Base-by-base conservation (phyloP, 2,329 filamentous ascomycete species). In the Lachnellula subtilissima region DNA sequence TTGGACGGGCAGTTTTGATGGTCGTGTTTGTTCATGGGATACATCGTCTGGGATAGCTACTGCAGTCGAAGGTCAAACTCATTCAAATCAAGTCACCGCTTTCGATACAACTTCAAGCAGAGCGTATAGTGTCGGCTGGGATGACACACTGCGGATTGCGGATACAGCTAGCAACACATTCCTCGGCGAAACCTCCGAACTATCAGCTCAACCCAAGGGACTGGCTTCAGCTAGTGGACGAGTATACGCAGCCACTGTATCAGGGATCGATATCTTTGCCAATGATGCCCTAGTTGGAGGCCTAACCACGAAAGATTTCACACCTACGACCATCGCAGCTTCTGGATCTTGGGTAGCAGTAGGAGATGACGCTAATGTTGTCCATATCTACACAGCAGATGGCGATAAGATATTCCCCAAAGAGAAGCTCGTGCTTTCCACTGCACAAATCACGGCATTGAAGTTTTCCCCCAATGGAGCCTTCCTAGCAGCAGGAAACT, bases 1-100 rank as follows among this genome's bases (percentile, higher is more conserved):
- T 14, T 92, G 86, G 79, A 95, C 93, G 0, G 94, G 94, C 57
- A 96, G 91, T 73, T 95, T 92, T 64, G 94, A 99, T 60, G 94
- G 94, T 48, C 83, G 89, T 40, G 83, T 96, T 25, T 89, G 88
- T 69, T 84, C 83, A 54, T 99, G 94, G 93, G 87, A 97, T 68
- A 70, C 90, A 28, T 75, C 79, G 15, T 82, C 79, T 4, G 93
- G 92, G 1, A 71, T 78, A 45, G 90, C 87, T 22, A 79, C 84
- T 32, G 80, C 82, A 12, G 81, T 95, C 11, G 89, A 94, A 60
- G 93, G 94, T 28, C 84, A 90, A 62, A 78, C 83, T 3, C 94
- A 97, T 72, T 88, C 88, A 7, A 95, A 93, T 71, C 92, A 95
- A 71, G 84, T 97, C 51, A 84, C 86, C 3, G 88, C 89, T 50